phyloP scores from a whole-genome alignment of 495 filamentous ascomycete species.

The Tuber melanosporum region DNA sequence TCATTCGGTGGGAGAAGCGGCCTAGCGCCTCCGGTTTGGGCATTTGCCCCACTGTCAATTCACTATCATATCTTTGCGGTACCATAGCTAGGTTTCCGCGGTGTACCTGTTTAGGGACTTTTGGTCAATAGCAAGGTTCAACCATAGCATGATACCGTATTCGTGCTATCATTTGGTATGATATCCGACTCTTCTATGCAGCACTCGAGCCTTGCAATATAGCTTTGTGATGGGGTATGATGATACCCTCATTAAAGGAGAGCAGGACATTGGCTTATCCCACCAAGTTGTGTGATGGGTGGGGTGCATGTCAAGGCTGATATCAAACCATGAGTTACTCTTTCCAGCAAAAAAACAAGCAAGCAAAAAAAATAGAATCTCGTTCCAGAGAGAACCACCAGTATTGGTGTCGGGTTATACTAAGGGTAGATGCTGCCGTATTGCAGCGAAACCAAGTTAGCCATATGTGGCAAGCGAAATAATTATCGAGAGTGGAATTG shows the following conservation, averaged over 20 bases:
- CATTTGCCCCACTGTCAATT: too few species aligned
- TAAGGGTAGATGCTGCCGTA: too few species aligned
- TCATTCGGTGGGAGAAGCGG: too few species aligned
- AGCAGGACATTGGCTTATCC: neutral
- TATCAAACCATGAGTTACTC: neutral
- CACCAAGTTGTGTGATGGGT: neutral
- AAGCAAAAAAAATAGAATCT: neutral
- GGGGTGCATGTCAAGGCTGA: neutral
- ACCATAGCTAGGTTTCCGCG: too few species aligned
- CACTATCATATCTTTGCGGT: too few species aligned
- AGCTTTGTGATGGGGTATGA: too few species aligned
- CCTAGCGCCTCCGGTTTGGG: too few species aligned
- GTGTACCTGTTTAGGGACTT: neutral
- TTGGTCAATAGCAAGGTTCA: neutral
- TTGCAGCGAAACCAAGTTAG: neutral
- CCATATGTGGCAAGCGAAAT: neutral
- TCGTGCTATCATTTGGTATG: too few species aligned
- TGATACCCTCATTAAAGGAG: neutral
- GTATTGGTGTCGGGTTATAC: neutral
- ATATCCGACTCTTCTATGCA: neutral
- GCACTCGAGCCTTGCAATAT: neutral
- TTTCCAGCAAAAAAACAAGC: too few species aligned
- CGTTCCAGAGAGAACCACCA: neutral
- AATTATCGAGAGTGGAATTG: neutral
- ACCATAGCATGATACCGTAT: neutral